Base-by-base conservation (phyloP, 768 basidiomycete species). In the Boletus subparvulus region DNA sequence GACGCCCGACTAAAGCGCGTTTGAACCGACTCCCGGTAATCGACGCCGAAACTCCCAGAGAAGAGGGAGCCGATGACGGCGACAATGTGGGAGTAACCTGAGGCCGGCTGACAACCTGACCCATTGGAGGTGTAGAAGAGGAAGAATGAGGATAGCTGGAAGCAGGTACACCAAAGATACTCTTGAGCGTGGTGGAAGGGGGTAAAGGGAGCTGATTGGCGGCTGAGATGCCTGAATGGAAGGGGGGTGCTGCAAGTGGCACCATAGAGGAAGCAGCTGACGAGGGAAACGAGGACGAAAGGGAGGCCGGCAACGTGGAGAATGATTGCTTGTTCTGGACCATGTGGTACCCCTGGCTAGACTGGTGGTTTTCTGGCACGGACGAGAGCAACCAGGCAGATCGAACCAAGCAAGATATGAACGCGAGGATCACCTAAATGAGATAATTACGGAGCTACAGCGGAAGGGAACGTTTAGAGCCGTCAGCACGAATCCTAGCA, bases 221-320 rank as follows among this genome's bases (percentile, higher is more conserved):
- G 63, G 64, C 62, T 65, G 62, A 66, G 68, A 75, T 74, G 72
- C 78, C 76, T 64, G 77, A 76, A 67, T 65, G 71, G 55, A 76
- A 71, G 58, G 69, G 67, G 49, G 68, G 62, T 47, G 67, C 68
- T 63, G 70, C 70, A 61, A 68, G 75, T 61, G 72, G 68, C 68
- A 73, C 68, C 73, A 75, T 75, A 64, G 75, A 73, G 54, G 76
- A 69, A 58, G 68, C 73, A 62, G 72, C 68, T 57, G 78, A 73
- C 65, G 79, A 74, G 61, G 75, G 67, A 66, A 80, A 76, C 60
- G 80, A 78, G 69, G 78, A 75, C 33, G 75, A 72, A 56, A 73
- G 70, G 44, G 77, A 77, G 67, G 72, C 71, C 51, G 69, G 65
- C 56, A 79, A 77, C 62, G 69, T 69, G 63, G 75, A 70, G 56